Evolutionary conservation across 805 yeast genomes (phyloP).

Genomic region (Teunomyces atbi): DNA sequence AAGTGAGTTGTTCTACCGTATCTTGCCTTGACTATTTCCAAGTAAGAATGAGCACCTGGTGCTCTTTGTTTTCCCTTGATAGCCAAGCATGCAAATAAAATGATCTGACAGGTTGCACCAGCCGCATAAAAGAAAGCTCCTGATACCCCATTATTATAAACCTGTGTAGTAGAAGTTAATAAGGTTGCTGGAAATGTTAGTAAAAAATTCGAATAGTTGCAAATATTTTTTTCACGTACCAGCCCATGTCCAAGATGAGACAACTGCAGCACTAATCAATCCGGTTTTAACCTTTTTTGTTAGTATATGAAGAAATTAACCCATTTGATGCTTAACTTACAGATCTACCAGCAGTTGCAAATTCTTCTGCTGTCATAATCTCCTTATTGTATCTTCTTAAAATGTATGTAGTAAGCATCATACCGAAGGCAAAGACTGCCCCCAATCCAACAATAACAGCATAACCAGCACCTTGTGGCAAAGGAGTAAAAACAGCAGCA

Average conservation of each 20-base stretch:
- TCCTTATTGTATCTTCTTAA: constrained; percentile 80
- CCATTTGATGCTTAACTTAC: not conserved
- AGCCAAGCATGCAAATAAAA: constrained; percentile 81
- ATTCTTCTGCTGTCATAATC: constrained; percentile 88
- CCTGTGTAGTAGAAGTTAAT: constrained; percentile 72
- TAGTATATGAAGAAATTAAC: not conserved
- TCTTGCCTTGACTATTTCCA: constrained; percentile 78
- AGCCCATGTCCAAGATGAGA: constrained; percentile 83
- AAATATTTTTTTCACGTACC: constrained; percentile 21
- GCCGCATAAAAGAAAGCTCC: constrained; percentile 86
- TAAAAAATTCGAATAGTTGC: constrained; percentile 9
- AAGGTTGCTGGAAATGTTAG: constrained; percentile 47
- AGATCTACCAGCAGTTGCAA: constrained; percentile 87
- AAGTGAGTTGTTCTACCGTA: constrained; percentile 77
- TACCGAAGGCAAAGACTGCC: constrained; percentile 69
- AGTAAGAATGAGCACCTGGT: constrained; percentile 87
- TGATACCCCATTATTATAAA: constrained; percentile 69
- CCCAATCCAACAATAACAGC: constrained; percentile 91
- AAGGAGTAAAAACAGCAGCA: constrained; percentile 25
- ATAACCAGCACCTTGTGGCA: constrained; percentile 81
- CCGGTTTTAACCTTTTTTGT: constrained; percentile 64
- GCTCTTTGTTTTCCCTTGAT: constrained; percentile 87
- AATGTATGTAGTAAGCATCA: constrained; percentile 72
- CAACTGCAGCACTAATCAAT: constrained; percentile 85
- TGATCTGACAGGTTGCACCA: constrained; percentile 89